phyloP scores from a whole-genome alignment of 768 basidiomycete genomes.

The Kwoniella bestiolae region DNA sequence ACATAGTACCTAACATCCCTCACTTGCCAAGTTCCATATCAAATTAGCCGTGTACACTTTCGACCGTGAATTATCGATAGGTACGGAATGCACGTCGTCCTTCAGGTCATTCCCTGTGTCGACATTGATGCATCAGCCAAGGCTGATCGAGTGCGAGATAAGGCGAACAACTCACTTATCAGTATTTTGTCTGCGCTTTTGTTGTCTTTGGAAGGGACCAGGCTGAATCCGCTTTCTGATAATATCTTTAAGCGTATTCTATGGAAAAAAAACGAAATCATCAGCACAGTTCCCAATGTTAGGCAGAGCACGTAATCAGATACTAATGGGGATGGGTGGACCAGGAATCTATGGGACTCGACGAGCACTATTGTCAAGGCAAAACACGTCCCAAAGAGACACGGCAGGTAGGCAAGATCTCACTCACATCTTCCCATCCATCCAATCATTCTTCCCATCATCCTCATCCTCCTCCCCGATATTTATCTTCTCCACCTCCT shows the following conservation, averaged over 20 bases:
- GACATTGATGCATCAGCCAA: background rate
- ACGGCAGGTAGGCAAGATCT: background rate
- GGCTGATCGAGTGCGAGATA: background rate
- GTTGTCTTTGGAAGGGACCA: constrained; percentile 28
- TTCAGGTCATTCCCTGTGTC: constrained; percentile 46
- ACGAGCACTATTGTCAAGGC: no score
- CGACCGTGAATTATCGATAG: constrained; percentile 39
- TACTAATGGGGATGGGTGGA: no score
- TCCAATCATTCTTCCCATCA: constrained; percentile 15
- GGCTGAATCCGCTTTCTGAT: constrained; percentile 42
- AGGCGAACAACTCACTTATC: constrained; percentile 43
- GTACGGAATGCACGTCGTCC: constrained; percentile 42
- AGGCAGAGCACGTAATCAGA: background rate
- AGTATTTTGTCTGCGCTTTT: constrained; percentile 33
- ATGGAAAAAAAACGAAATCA: background rate
- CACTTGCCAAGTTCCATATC: constrained; percentile 40
- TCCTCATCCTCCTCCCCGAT: constrained; percentile 36
- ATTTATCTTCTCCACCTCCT: constrained; percentile 33
- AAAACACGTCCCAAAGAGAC: no score
- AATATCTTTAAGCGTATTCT: constrained; percentile 48
- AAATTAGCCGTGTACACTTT: constrained; percentile 44
- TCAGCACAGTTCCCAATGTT: background rate
- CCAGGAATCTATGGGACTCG: no score
- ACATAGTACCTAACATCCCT: background rate
- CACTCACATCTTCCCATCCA: constrained; percentile 43